Conservation (phyloP, 1,284 basidiomycete genomes). For the Ustilago shanxiensis region DNA sequence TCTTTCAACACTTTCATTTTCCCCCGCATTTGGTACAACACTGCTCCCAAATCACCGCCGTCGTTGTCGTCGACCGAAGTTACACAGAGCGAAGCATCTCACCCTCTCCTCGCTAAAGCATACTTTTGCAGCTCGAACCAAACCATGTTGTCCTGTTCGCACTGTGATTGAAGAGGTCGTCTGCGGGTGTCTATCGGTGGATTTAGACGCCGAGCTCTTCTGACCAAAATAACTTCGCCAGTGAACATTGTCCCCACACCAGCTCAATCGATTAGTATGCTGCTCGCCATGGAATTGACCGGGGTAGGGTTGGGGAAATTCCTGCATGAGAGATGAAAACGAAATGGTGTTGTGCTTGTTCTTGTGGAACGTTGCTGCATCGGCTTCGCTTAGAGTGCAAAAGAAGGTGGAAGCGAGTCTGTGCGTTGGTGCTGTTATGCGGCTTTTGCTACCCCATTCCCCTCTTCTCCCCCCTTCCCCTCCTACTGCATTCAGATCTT, state of each 20-base stretch:
- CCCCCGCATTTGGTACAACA: slow-evolving; percentile 9
- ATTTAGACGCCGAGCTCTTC: not conserved
- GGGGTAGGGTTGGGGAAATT: too few species aligned
- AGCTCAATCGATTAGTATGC: too few species aligned
- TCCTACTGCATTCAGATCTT: not conserved
- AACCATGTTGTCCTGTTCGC: not conserved
- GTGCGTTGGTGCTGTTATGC: not conserved
- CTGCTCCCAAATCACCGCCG: not conserved
- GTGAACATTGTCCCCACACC: not conserved
- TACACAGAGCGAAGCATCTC: slow-evolving; percentile 17
- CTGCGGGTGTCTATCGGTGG: too few species aligned
- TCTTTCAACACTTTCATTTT: not conserved
- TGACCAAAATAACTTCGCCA: not conserved
- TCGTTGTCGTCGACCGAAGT: slow-evolving; percentile 2
- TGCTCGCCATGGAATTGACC: too few species aligned
- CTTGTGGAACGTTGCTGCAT: too few species aligned
- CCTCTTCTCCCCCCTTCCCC: not conserved
- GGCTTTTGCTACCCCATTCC: not conserved
- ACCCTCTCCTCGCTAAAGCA: not conserved
- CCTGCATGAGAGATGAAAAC: too few species aligned
- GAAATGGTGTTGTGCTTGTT: too few species aligned
- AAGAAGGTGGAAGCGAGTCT: slow-evolving; percentile 1
- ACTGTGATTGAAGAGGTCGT: too few species aligned
- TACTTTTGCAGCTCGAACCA: not conserved
- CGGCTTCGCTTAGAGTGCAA: not conserved